Percentiles rank a stretch among this genome's conserved stretches.
phyloP scores from a whole-genome alignment of 139 green algal genomes.

The Chlorella ohadii region DNA sequence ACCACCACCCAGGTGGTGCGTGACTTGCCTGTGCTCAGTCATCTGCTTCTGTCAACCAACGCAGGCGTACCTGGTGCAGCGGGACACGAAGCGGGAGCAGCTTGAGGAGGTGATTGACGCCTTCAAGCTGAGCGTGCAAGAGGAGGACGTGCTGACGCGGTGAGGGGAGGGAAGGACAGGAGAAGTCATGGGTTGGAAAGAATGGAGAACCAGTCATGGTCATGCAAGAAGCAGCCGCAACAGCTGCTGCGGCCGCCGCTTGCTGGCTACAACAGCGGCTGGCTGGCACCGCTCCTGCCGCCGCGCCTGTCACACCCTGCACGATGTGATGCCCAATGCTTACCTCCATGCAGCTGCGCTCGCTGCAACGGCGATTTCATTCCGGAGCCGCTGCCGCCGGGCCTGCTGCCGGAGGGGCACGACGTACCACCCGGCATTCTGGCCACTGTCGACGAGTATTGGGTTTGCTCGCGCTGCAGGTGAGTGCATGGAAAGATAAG shows the following conservation, averaged over 20 bases:
- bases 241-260: too few species aligned
- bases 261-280: too few species aligned
- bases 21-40: too few species aligned
- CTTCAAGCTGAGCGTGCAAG: slow-evolving; percentile 40
- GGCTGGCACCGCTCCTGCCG: background rate
- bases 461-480: slow-evolving; percentile 50
- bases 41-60: background rate
- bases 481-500: background rate
- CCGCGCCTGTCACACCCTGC: too few species aligned
- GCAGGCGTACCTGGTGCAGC: slow-evolving; percentile 50
- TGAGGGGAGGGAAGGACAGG: too few species aligned
- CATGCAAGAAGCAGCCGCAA: too few species aligned
- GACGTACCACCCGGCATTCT: slow-evolving; percentile 38
- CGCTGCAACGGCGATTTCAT: slow-evolving; percentile 66
- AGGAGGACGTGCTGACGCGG: slow-evolving; percentile 47
- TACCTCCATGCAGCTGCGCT: slow-evolving; percentile 1
- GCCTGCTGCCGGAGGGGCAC: slow-evolving; percentile 30
- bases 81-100: slow-evolving; percentile 54
- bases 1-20: too few species aligned
- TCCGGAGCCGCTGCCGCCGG: slow-evolving; percentile 19
- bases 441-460: slow-evolving; percentile 48
- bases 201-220: too few species aligned
- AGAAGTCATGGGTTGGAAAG: too few species aligned
- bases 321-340: too few species aligned
- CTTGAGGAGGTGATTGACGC: slow-evolving; percentile 52